Percentiles rank a stretch among this genome's conserved stretches.
Conservation (phyloP, 352 stramenopile species). For the Globisporangium okanoganense region DNA sequence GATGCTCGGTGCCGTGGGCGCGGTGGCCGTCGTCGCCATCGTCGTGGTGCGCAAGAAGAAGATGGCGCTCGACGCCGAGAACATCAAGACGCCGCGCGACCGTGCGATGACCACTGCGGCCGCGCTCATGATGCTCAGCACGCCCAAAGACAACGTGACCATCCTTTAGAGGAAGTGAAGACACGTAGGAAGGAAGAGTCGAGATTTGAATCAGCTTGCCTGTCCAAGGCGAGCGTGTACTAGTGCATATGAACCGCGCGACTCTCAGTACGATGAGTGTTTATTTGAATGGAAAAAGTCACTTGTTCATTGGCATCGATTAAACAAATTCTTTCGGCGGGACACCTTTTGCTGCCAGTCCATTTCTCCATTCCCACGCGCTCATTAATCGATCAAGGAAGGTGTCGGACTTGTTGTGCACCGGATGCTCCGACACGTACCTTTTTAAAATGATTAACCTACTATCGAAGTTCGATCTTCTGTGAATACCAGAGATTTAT, state of each 20-base stretch:
- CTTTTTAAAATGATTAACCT: not conserved
- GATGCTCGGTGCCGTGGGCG: slow-evolving; percentile 29
- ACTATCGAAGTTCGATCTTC: not conserved
- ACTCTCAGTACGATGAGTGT: too few relatives aligned
- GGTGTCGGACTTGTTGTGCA: too few relatives aligned
- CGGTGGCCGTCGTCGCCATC: slow-evolving; percentile 49
- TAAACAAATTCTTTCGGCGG: too few relatives aligned
- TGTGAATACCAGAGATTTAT: too few relatives aligned
- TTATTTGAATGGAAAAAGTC: too few relatives aligned
- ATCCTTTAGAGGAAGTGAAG: slow-evolving; percentile 23
- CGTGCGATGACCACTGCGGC: slow-evolving; percentile 26
- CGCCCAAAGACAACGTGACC: slow-evolving; percentile 48
- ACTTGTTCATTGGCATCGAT: too few relatives aligned
- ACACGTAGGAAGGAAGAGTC: not conserved
- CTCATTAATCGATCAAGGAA: too few relatives aligned
- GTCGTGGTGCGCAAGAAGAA: slow-evolving; percentile 72
- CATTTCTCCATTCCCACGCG: too few relatives aligned
- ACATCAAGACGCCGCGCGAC: slow-evolving; percentile 52
- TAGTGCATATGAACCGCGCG: too few relatives aligned
- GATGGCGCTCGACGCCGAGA: slow-evolving; percentile 44
- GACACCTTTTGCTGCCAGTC: too few relatives aligned
- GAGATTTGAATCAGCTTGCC: not conserved
- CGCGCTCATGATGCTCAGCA: slow-evolving; percentile 34
- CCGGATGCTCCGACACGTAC: too few relatives aligned
- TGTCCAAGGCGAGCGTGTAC: not conserved